Percentiles rank a stretch among this genome's conserved stretches.
These are phyloP conservation scores for Pythium sukuiense DNA, from an alignment of 352 stramenopile species.

Conservation along the genomic window DNA sequence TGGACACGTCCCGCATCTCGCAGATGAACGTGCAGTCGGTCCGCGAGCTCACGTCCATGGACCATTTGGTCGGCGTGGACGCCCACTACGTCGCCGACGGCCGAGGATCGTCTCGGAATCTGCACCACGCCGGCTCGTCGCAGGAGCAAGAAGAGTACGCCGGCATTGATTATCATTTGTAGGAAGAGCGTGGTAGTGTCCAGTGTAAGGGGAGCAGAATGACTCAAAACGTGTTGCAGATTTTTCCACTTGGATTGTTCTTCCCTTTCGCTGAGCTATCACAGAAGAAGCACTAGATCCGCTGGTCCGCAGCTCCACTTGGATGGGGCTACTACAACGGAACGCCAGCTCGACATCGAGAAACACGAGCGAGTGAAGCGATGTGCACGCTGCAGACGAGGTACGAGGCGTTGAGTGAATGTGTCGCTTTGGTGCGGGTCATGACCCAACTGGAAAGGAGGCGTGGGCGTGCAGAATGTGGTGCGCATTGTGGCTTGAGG, in stretches of 20 bases:
- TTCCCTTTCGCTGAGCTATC: too few species aligned
- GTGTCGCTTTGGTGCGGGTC: too few species aligned
- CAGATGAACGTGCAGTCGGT: slow-evolving; percentile 67
- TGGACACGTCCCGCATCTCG: slow-evolving; percentile 66
- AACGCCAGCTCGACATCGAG: too few species aligned
- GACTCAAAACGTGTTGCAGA: background rate
- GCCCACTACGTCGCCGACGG: slow-evolving; percentile 64
- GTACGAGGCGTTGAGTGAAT: too few species aligned
- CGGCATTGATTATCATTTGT: slow-evolving; percentile 87
- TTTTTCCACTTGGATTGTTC: background rate
- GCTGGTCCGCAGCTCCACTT: too few species aligned
- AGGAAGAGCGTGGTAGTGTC: slow-evolving; percentile 13
- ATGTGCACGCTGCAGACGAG: too few species aligned
- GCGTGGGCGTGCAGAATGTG: too few species aligned
- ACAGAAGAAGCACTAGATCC: background rate
- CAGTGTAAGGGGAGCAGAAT: background rate
- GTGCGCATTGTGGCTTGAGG: too few species aligned
- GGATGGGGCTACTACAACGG: too few species aligned
- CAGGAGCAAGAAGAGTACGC: slow-evolving; percentile 83
- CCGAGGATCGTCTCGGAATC: slow-evolving; percentile 36
- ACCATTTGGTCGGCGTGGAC: slow-evolving; percentile 64
- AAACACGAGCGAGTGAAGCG: too few species aligned
- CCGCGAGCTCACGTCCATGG: slow-evolving; percentile 59
- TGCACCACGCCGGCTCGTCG: slow-evolving; percentile 48
- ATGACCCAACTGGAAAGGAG: too few species aligned